Conservation (phyloP, 1,284 basidiomycete species). For the Ceratobasidium sp. region DNA sequence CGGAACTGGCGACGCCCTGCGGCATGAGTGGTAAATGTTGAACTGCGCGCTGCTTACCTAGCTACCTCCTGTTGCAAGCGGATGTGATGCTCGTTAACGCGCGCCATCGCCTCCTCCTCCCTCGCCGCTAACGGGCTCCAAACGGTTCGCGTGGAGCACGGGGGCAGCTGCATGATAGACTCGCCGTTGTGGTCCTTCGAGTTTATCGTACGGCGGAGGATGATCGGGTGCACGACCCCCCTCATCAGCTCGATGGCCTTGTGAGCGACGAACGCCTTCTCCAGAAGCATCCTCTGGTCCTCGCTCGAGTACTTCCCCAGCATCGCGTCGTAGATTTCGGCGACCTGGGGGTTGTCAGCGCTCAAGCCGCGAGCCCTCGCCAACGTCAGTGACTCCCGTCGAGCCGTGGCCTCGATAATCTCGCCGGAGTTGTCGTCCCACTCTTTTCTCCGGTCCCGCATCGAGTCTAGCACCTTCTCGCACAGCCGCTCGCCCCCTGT, state of each 20-base stretch:
- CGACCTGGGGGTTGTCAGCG: background rate
- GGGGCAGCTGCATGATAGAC: background rate
- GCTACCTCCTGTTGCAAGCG: background rate
- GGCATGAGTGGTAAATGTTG: background rate
- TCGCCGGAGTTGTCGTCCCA: background rate
- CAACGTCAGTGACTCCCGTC: background rate
- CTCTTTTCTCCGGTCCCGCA: background rate
- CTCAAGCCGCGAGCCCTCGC: too few species aligned
- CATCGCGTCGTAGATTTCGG: background rate
- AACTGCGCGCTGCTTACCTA: background rate
- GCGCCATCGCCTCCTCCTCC: background rate
- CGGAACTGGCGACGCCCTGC: background rate
- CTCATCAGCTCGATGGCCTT: background rate
- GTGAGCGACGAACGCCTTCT: background rate
- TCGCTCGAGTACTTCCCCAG: background rate
- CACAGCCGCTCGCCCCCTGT: slow-evolving; percentile 52
- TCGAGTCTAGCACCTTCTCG: background rate
- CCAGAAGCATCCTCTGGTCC: slow-evolving; percentile 21
- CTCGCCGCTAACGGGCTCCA: background rate
- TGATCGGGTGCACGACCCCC: background rate
- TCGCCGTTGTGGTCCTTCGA: slow-evolving; percentile 4
- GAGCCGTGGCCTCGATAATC: background rate
- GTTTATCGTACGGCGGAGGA: slow-evolving; percentile 15
- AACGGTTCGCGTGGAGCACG: background rate
- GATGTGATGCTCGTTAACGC: slow-evolving; percentile 13